Base-by-base conservation (phyloP, 139 green algal species). In the Picocystis salinarum region DNA sequence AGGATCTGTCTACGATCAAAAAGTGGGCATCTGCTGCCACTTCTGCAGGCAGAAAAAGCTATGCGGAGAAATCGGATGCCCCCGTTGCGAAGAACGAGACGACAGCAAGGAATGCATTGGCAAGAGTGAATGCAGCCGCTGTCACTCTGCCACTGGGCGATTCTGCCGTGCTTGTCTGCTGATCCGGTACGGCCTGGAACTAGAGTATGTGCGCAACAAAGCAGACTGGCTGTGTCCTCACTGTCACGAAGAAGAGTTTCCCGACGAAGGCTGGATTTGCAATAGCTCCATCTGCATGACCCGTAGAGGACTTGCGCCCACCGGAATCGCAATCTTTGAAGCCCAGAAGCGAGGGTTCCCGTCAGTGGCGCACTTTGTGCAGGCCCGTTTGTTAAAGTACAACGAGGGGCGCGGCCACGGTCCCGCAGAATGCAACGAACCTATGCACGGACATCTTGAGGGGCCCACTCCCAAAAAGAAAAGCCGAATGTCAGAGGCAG, bases 201-300 rank as follows among this genome's bases (percentile, higher is more conserved):
- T 80, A 34, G 74, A 74, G 44, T 48, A 52, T 11, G 46, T 67
- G 30, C 40, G 26, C 11, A 12, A 31, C 27, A 26, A 48, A 25
- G 58, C 41, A 48, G 52, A 31, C 34, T 83, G 70, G 71, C 54
- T 80, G 41, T 83, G 74, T 57, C 68, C 70, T 1, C 74, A 83
- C 62, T 83, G 74, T 61, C 71, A 79, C 33, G 74, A 77, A 58
- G 58, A 69, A 2, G 71, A 77, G 40, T 62, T 79, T 54, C 65
- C 66, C 10, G 52, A 63, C 13, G 40, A 55, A 53, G 73, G 62
- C 48, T 75, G 62, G 70, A 76, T 79, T 25, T 83, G 73, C 64
- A 84, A 84, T 64, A 70, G 52, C 57, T 69, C 51, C 45, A 74
- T 80, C 55, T 83, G 74, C 70, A 75, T 83, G 68, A 75, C 50